Evolutionary conservation across 148 eudicot species (phyloP).

Genomic region (Hydrangea macrophylla): DNA sequence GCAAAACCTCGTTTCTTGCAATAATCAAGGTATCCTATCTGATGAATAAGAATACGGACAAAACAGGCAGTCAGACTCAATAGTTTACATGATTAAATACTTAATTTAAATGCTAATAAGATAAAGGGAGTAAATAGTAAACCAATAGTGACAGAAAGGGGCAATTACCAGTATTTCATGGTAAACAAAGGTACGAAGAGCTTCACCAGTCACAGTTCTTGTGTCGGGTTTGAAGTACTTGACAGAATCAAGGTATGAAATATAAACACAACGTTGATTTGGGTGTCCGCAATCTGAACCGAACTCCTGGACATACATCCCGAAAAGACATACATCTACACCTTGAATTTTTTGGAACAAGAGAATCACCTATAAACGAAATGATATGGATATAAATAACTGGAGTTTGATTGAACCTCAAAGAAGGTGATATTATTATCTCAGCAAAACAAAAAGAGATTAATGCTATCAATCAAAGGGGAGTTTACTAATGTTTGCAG

Average conservation of each 20-base stretch:
- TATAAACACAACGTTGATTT: constrained; percentile 74
- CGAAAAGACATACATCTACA: constrained; percentile 86
- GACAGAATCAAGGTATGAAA: constrained; percentile 89
- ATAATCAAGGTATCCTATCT: constrained; percentile 91
- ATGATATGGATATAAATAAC: too few species aligned
- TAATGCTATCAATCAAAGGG: too few species aligned
- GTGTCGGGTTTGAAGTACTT: constrained; percentile 84
- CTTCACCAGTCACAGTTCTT: constrained; percentile 63
- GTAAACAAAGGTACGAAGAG: constrained; percentile 91
- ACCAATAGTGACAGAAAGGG: too few species aligned
- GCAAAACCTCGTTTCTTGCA: constrained; percentile 89
- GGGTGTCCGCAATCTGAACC: constrained; percentile 76
- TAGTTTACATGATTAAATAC: background rate
- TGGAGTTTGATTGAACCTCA: too few species aligned
- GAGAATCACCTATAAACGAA: constrained; percentile 61
- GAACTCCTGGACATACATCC: constrained; percentile 89
- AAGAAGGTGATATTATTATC: too few species aligned
- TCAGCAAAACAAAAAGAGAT: too few species aligned
- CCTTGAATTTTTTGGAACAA: constrained; percentile 86
- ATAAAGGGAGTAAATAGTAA: too few species aligned
- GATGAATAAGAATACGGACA: constrained; percentile 15
- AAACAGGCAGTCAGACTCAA: constrained; percentile 3
- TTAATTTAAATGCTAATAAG: background rate
- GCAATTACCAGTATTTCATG: constrained; percentile 76
- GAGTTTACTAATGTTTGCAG: too few species aligned